Evolutionary conservation across 2,329 filamentous ascomycete species (phyloP), one percentile per base, ranked within the genome.

Genomic region (Cladobotryum mycophilum): DNA sequence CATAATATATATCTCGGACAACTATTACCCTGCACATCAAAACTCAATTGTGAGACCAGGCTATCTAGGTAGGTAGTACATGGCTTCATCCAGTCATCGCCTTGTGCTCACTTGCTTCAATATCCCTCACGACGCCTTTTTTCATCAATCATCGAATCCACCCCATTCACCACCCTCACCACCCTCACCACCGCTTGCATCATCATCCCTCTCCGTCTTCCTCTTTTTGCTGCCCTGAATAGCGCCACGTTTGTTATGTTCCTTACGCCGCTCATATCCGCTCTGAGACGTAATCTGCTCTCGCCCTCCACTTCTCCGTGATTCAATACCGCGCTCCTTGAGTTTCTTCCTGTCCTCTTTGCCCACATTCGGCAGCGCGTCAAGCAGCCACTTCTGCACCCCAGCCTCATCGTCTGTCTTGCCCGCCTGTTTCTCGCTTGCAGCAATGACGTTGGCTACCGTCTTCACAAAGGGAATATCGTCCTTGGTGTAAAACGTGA

Each of bases 401-500:
- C 79, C 80, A 0, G 79, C 77, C 20, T 78, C 75, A 0, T 72
- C 76, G 2, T 75, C 74, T 15, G 63, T 67, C 60, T 72, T 76
- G 25, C 77, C 78, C 2, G 78, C 78, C 61, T 90, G 79, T 67
- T 83, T 87, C 69, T 96, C 88, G 57, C 86, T 90, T 18, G 82
- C 81, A 0, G 87, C 81, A 56, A 99, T 96, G 34, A 97, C 88
- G 62, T 96, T 96, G 34, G 91, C 93, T 25, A 99, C 88, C 56
- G 84, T 88, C 72, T 92, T 95, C 51, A 99, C 82, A 51, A 79
- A 89, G 0, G 88, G 86, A 4, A 97, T 86, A 63, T 99, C 93
- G 54, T 96, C 93, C 66, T 93, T 89, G 0, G 92, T 97, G 69
- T 96, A 99, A 53, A 96, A 86, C 0, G 93, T 99, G 1, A 99